phyloP scores from a whole-genome alignment of 306 rosid genomes.

The Trifolium dubium region DNA sequence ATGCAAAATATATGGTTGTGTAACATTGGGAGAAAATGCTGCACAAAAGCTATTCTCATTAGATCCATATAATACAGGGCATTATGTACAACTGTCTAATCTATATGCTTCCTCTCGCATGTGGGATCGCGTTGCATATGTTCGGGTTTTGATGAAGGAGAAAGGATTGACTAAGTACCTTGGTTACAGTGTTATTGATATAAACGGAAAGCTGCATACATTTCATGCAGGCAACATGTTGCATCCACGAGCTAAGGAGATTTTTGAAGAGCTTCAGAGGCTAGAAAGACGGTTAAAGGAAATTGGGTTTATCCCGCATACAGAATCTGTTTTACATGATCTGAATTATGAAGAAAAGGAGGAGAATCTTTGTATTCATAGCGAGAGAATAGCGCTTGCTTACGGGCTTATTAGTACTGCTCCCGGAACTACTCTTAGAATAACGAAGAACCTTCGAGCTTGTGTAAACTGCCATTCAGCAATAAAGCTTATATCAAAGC shows the following conservation, averaged over 20 bases:
- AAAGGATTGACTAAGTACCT: conserved; percentile 70
- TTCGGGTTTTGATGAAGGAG: conserved; percentile 66
- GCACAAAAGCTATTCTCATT: conserved; percentile 62
- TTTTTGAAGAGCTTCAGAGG: conserved; percentile 56
- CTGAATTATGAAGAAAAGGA: conserved; percentile 64
- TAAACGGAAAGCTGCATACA: conserved; percentile 58
- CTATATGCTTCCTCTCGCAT: conserved; percentile 71
- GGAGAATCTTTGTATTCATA: conserved; percentile 65
- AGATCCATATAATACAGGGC: conserved; percentile 73
- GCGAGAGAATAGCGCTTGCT: conserved; percentile 74
- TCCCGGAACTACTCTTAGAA: conserved; percentile 68
- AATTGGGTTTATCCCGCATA: conserved; percentile 60
- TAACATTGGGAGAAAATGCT: conserved; percentile 68
- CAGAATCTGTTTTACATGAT: conserved; percentile 63
- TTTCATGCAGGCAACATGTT: conserved; percentile 67
- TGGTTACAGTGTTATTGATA: conserved; percentile 68
- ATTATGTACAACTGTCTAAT: conserved; percentile 74
- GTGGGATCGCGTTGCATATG: conserved; percentile 61
- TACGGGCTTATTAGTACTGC: conserved; percentile 68
- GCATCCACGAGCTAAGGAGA: conserved; percentile 60
- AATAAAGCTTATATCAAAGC: conserved; percentile 63
- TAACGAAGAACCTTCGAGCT: conserved; percentile 65
- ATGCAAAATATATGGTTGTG: conserved; percentile 57
- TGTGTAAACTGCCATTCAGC: conserved; percentile 77
- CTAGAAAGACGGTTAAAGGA: conserved; percentile 64